phyloP scores from a whole-genome alignment of 2,329 filamentous ascomycete genomes.

The Cercospora sp. region DNA sequence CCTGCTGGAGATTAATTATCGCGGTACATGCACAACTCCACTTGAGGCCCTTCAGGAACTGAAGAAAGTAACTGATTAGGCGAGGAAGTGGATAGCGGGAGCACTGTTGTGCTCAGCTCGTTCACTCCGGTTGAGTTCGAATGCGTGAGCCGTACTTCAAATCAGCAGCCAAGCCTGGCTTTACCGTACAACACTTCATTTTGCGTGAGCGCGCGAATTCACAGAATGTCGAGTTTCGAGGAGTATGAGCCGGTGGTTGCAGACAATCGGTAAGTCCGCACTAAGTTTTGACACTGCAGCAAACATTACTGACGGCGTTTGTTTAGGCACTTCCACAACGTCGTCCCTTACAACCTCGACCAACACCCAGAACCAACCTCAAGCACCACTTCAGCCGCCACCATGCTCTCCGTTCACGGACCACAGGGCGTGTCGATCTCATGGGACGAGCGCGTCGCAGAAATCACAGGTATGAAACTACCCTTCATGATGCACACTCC shows the following conservation, averaged over 20 bases:
- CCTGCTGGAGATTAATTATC: background rate
- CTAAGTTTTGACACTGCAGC: background rate
- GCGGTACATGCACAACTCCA: background rate
- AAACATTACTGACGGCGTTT: background rate
- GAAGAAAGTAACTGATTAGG: background rate
- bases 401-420: background rate
- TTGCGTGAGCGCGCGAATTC: background rate
- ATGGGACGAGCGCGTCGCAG: background rate
- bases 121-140: background rate
- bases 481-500: background rate
- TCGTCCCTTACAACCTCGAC: background rate
- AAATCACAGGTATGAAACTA: background rate
- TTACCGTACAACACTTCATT: background rate
- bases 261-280: background rate
- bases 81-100: background rate
- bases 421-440: background rate
- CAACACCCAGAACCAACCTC: background rate
- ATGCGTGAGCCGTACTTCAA: background rate
- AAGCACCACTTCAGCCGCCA: background rate
- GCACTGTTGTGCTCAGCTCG: background rate
- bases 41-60: background rate
- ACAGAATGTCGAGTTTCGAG: background rate
- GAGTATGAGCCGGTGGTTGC: background rate
- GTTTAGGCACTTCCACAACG: background rate
- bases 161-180: background rate